Evolutionary conservation across 1,284 basidiomycete species (phyloP).

Genomic region (Ganoderma boninense): DNA sequence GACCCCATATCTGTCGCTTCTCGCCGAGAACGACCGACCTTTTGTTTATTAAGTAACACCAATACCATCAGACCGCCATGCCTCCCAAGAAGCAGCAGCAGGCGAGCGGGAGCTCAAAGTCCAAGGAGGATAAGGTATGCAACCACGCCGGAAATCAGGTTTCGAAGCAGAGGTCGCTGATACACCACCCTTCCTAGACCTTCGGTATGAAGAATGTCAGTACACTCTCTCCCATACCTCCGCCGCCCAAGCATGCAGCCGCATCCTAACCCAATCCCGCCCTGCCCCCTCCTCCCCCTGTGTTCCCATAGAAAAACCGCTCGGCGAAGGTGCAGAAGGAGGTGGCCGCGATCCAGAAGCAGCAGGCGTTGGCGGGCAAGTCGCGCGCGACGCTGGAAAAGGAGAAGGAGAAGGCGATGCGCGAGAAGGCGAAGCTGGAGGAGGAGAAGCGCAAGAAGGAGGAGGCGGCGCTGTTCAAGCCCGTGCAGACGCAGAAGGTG

Average conservation of each 20-base stretch:
- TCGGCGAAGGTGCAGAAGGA: constrained; percentile 92
- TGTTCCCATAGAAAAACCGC: constrained; percentile 83
- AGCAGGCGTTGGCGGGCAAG: constrained; percentile 77
- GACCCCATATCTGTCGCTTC: background rate
- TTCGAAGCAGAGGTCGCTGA: constrained; percentile 38
- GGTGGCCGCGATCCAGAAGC: constrained; percentile 82
- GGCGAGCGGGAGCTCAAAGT: constrained; percentile 62
- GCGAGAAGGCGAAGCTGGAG: constrained; percentile 80
- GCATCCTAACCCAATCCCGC: constrained; percentile 1
- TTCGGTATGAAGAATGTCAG: constrained; percentile 94
- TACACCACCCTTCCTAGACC: constrained; percentile 60
- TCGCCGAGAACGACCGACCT: background rate
- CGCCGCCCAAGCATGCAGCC: background rate
- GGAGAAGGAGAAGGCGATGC: constrained; percentile 79
- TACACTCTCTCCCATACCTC: constrained; percentile 22
- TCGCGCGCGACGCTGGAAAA: constrained; percentile 82
- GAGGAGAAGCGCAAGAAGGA: constrained; percentile 90
- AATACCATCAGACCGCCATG: constrained; percentile 50
- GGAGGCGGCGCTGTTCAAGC: constrained; percentile 83
- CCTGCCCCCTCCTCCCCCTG: constrained; percentile 9
- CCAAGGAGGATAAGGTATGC: constrained; percentile 79
- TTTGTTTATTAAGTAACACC: background rate
- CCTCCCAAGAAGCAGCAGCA: constrained; percentile 73
- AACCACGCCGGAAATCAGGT: constrained; percentile 14
- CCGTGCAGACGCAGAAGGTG: constrained; percentile 86